Percentiles rank a stretch among this genome's conserved stretches.
Evolutionary conservation across 331 rosid genomes (phyloP).

Genomic region (Quercus lobata): DNA sequence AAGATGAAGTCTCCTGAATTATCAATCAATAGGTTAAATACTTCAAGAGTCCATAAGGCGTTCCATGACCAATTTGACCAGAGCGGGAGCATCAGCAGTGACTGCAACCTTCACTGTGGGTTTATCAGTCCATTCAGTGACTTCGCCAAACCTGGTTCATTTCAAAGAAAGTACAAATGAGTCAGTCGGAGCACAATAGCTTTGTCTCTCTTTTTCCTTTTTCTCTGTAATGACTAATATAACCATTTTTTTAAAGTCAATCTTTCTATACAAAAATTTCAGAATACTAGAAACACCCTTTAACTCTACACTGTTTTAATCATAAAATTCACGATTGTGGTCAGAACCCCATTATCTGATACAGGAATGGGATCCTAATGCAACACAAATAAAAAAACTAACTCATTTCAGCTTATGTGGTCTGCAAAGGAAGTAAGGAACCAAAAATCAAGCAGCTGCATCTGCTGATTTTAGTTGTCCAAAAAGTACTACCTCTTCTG

Average conservation of each 20-base stretch:
- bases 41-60: constrained; percentile 33
- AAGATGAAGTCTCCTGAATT: not conserved
- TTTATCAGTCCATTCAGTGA: no score
- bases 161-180: no score
- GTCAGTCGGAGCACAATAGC: no score
- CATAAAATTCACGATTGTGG: not conserved
- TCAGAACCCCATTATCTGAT: not conserved
- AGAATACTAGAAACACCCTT: not conserved
- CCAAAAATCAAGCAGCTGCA: constrained; percentile 27
- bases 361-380: not conserved
- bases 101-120: no score
- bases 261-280: not conserved
- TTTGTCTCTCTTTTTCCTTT: not conserved
- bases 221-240: not conserved
- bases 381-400: not conserved
- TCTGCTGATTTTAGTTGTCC: no score
- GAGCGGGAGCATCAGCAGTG: constrained; percentile 38
- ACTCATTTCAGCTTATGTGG: not conserved
- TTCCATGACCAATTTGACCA: constrained; percentile 62
- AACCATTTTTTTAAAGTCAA: not conserved
- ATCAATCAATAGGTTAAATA: not conserved
- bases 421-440: constrained; percentile 42
- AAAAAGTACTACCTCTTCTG: constrained; percentile 39
- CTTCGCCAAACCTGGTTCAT: no score
- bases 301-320: not conserved